Base-by-base conservation (phyloP, 805 yeast genomes). In the Hagleromyces aurorensis region DNA sequence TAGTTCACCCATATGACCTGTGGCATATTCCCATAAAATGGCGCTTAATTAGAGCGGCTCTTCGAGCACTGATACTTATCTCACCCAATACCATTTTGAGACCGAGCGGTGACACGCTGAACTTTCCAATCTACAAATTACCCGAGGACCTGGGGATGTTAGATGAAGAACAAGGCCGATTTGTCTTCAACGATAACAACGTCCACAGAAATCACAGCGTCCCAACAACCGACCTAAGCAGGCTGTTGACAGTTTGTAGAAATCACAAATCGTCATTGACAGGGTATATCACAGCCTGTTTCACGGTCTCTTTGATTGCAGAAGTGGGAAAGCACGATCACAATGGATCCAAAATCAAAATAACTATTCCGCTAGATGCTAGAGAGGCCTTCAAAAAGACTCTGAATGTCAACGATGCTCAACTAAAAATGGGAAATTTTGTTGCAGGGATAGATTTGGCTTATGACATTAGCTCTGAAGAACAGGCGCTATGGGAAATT, bases 291-390 rank as follows among this genome's bases (percentile, higher is more conserved):
- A 28, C 39, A 3, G 41, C 57, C 2, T 8, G 40, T 7, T 19
- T 50, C 13, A 29, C 39, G 5, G 10, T 29, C 1, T 17, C 39
- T 13, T 19, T 40, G 7, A 14, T 18, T 5, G 22, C 21, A 15
- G 15, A 23, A 5, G 13, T 25, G 9, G 24, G 19, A 17, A 9
- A 13, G 10, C 19, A 19, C 6, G 25, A 15, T 5, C 25, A 29
- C 21, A 19, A 22, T n/a, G 49, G 49, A 8, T 21, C 39, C 6
- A 14, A 13, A 10, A 8, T 42, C 8, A 42, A 34, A 13, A 33
- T 42, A 3, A 25, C 30, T 20, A 30, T 52, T 4, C 57, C 57
- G 10, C 40, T 52, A 36, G 46, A 50, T 33, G 40, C 55, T 0
- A 41, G 57, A 31, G 12, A 9, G 4, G 29, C 32, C 4, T 38